Percentiles rank a stretch among this genome's conserved stretches.
These are phyloP conservation scores for Phytopythium ostracodes DNA, from an alignment of 352 stramenopile genomes.

Conservation along the genomic window DNA sequence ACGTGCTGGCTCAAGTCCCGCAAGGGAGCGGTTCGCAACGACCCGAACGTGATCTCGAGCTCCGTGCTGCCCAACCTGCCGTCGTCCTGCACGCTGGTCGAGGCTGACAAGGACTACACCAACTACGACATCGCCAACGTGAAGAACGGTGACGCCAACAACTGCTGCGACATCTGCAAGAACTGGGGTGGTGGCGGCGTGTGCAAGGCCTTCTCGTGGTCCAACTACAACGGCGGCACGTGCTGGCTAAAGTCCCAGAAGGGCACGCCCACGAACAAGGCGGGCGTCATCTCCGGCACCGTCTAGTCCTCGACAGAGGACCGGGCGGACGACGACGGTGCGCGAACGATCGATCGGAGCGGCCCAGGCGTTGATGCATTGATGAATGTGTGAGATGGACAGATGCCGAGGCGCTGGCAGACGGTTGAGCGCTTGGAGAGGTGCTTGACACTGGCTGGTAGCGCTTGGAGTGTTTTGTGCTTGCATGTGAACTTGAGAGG, in stretches of 20 bases:
- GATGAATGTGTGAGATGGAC: not conserved
- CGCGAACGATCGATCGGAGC: not conserved
- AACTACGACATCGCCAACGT: slow-evolving; percentile 22
- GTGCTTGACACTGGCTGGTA: not conserved
- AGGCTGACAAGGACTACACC: not conserved
- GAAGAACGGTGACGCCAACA: slow-evolving; percentile 3
- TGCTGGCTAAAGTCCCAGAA: slow-evolving; percentile 51
- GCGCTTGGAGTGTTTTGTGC: not conserved
- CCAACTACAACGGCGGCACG: slow-evolving; percentile 15
- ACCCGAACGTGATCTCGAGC: slow-evolving; percentile 21
- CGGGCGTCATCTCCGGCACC: slow-evolving; percentile 24
- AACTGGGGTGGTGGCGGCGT: slow-evolving; percentile 9
- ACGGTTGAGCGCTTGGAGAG: not conserved
- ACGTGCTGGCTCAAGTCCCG: slow-evolving; percentile 9
- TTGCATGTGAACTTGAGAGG: not conserved
- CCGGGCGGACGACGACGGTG: not conserved
- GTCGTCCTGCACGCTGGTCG: slow-evolving; percentile 12
- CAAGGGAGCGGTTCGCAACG: slow-evolving; percentile 10
- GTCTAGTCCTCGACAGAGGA: slow-evolving; percentile 6
- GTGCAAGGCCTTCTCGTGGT: slow-evolving; percentile 29
- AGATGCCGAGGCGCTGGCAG: not conserved
- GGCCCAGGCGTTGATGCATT: not conserved
- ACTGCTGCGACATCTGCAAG: slow-evolving; percentile 28
- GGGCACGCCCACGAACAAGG: no score
- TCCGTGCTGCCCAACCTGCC: slow-evolving; percentile 15